Evolutionary conservation across 768 basidiomycete species (phyloP).

Genomic region (Sarcodon sp.): DNA sequence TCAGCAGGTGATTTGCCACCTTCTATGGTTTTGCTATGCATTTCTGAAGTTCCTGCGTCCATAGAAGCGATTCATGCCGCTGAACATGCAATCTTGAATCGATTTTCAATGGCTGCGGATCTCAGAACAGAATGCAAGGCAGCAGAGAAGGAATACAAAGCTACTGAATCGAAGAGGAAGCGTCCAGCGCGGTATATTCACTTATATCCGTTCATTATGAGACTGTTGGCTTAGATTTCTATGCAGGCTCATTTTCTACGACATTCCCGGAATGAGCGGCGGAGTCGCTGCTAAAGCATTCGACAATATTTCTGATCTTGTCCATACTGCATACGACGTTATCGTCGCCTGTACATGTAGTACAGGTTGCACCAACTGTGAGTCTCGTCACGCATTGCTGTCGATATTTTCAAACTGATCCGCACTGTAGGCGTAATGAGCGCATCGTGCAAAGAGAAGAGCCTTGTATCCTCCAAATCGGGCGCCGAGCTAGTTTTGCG

Average conservation of each 20-base stretch:
- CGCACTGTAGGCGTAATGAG: slow-evolving; percentile 49
- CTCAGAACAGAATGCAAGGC: slow-evolving; percentile 78
- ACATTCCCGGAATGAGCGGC: slow-evolving; percentile 53
- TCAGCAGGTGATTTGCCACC: slow-evolving; percentile 53
- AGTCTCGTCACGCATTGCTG: neutral
- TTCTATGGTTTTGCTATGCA: slow-evolving; percentile 36
- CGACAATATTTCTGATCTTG: slow-evolving; percentile 57
- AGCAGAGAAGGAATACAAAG: slow-evolving; percentile 58
- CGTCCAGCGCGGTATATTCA: slow-evolving; percentile 48
- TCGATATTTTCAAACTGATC: neutral
- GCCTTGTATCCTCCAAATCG: slow-evolving; percentile 59
- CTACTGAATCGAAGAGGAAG: slow-evolving; percentile 37
- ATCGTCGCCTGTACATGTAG: slow-evolving; percentile 54
- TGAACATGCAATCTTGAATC: slow-evolving; percentile 72
- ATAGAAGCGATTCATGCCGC: slow-evolving; percentile 82
- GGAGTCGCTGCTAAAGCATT: slow-evolving; percentile 71
- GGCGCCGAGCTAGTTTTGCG: slow-evolving; percentile 63
- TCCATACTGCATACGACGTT: slow-evolving; percentile 42
- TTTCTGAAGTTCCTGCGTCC: slow-evolving; percentile 39
- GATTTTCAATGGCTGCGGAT: slow-evolving; percentile 56
- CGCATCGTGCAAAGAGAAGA: slow-evolving; percentile 52
- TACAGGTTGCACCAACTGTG: slow-evolving; percentile 66
- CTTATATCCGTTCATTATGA: neutral
- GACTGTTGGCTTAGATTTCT: neutral
- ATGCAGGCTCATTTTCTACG: slow-evolving; percentile 70